Conservation (phyloP, 345 rosid genomes). For the Hibiscus mutabilis region DNA sequence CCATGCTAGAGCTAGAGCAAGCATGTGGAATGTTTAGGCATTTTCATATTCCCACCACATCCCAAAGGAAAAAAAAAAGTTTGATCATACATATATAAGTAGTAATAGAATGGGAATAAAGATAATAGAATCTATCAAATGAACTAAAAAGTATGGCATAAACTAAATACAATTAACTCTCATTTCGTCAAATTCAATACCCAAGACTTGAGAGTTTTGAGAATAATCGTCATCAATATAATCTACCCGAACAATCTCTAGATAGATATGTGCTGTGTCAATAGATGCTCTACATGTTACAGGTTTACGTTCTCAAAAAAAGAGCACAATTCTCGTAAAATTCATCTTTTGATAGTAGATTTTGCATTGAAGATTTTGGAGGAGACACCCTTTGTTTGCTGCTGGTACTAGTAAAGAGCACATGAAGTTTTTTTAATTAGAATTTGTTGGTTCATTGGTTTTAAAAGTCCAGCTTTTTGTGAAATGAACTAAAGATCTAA, state of each 20-base stretch:
- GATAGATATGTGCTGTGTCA: constrained; percentile 44
- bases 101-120: too few species aligned
- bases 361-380: constrained; percentile 50
- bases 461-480: too few species aligned
- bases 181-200: constrained; percentile 55
- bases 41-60: too few species aligned
- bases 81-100: too few species aligned
- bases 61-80: too few species aligned
- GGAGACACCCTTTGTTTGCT: constrained; percentile 33
- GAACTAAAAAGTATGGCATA: background rate
- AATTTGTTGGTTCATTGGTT: too few species aligned
- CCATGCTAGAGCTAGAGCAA: too few species aligned
- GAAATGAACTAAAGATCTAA: too few species aligned
- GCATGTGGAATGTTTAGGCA: too few species aligned
- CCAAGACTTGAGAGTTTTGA: constrained; percentile 39
- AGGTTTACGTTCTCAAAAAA: constrained; percentile 29
- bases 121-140: background rate
- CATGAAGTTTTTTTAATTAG: too few species aligned
- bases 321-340: constrained; percentile 40
- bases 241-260: constrained; percentile 40
- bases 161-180: constrained; percentile 6
- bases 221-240: constrained; percentile 25
- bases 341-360: constrained; percentile 70
- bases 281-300: constrained; percentile 57
- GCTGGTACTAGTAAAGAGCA: constrained; percentile 5